These are phyloP conservation scores for Corymbia citriodora DNA, from an alignment of 441 rosid genomes.

Conservation along the genomic window DNA sequence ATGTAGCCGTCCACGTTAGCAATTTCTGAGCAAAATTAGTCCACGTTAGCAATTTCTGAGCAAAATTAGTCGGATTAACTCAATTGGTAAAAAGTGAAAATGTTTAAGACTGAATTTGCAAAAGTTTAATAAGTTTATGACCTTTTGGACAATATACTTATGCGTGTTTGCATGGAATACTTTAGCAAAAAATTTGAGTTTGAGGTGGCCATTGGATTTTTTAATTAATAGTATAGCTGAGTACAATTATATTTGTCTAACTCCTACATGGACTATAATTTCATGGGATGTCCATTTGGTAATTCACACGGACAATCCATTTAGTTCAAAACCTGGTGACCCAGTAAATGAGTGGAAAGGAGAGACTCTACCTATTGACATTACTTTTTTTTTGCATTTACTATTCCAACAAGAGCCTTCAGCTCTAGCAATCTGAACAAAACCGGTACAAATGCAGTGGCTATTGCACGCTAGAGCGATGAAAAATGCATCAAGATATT, in stretches of 20 bases:
- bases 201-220: not conserved
- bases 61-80: too few relatives aligned
- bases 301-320: not conserved
- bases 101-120: too few relatives aligned
- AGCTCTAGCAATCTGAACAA: not conserved
- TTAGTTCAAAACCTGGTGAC: not conserved
- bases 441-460: not conserved
- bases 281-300: not conserved
- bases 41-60: too few relatives aligned
- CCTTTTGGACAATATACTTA: too few relatives aligned
- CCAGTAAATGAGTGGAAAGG: not conserved
- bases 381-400: not conserved
- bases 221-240: not conserved
- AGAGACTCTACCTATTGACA: not conserved
- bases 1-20: too few relatives aligned
- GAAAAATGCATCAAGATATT: not conserved
- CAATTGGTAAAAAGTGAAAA: too few relatives aligned
- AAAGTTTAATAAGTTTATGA: too few relatives aligned
- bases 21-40: too few relatives aligned
- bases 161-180: too few relatives aligned
- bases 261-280: not conserved
- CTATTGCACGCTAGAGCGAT: not conserved
- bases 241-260: not conserved
- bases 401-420: not conserved
- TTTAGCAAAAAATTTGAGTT: too few relatives aligned